Percentiles rank a stretch among this genome's conserved stretches.
Evolutionary conservation across 805 yeast species (phyloP).

Genomic region (Torulaspora delbrueckii): DNA sequence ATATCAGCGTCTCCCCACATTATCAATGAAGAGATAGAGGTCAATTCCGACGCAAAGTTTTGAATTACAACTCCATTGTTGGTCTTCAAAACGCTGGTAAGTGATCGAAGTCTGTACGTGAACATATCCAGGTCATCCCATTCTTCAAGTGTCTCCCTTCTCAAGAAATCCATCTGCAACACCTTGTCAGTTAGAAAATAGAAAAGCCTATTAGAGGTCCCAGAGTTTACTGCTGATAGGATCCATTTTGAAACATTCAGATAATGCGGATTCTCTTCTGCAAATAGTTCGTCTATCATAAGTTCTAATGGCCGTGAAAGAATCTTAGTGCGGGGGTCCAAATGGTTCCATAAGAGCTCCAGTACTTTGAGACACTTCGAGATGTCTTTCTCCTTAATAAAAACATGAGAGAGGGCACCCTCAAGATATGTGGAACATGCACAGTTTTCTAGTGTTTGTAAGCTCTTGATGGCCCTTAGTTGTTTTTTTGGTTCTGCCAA

Average conservation of each 20-base stretch:
- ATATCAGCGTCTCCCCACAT: slow-evolving; percentile 40
- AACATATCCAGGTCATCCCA: slow-evolving; percentile 61
- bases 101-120: slow-evolving; percentile 53
- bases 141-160: slow-evolving; percentile 29
- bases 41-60: slow-evolving; percentile 52
- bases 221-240: slow-evolving; percentile 41
- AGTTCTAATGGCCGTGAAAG: slow-evolving; percentile 61
- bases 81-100: slow-evolving; percentile 49
- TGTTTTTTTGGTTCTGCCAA: slow-evolving; percentile 50
- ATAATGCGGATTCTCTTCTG: slow-evolving; percentile 40
- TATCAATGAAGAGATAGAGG: slow-evolving; percentile 42
- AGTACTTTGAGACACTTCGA: slow-evolving; percentile 49
- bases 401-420: slow-evolving; percentile 60
- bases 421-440: slow-evolving; percentile 56
- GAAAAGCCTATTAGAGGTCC: slow-evolving; percentile 57
- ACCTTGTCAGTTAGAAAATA: slow-evolving; percentile 55
- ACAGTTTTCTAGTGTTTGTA: slow-evolving; percentile 57
- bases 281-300: slow-evolving; percentile 57
- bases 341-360: slow-evolving; percentile 69
- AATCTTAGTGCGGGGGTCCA: slow-evolving; percentile 37
- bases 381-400: slow-evolving; percentile 40
- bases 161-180: slow-evolving; percentile 38
- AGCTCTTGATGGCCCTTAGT: slow-evolving; percentile 61
- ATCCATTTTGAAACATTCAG: slow-evolving; percentile 49
- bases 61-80: slow-evolving; percentile 43